These are phyloP conservation scores for Hypomontagnella submonticulosa DNA, from an alignment of 495 filamentous ascomycete species.

Conservation along the genomic window DNA sequence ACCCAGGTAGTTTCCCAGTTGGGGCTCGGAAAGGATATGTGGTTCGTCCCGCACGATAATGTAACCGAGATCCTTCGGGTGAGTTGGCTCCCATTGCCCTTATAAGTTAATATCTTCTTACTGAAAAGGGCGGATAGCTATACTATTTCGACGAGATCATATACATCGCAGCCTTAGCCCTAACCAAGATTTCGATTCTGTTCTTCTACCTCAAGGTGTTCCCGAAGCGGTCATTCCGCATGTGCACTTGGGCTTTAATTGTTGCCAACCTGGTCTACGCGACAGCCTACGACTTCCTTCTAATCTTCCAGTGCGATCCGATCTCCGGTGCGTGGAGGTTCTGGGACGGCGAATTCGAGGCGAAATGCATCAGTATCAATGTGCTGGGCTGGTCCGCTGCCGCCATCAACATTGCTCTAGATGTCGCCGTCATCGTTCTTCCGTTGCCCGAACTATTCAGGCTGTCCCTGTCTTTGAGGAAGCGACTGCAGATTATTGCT, in stretches of 20 bases:
- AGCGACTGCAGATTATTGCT: slow-evolving; percentile 52
- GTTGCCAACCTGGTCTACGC: slow-evolving; percentile 47
- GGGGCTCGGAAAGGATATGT: slow-evolving; percentile 45
- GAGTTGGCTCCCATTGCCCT: slow-evolving; percentile 3
- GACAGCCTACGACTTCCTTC: slow-evolving; percentile 48
- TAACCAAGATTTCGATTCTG: slow-evolving; percentile 63
- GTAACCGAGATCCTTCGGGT: slow-evolving; percentile 43
- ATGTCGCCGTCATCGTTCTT: slow-evolving; percentile 55
- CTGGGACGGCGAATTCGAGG: slow-evolving; percentile 50
- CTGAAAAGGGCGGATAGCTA: slow-evolving; percentile 40
- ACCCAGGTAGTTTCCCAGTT: slow-evolving; percentile 16
- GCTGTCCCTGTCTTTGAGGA: slow-evolving; percentile 48
- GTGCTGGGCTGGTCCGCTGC: slow-evolving; percentile 48
- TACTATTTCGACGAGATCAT: slow-evolving; percentile 54
- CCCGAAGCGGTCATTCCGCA: slow-evolving; percentile 54
- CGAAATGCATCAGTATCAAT: slow-evolving; percentile 53
- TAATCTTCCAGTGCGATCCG: slow-evolving; percentile 57
- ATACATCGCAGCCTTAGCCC: slow-evolving; percentile 53
- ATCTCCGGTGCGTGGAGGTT: slow-evolving; percentile 52
- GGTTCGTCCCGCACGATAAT: slow-evolving; percentile 45
- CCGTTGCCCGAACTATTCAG: slow-evolving; percentile 51
- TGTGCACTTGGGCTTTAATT: slow-evolving; percentile 50
- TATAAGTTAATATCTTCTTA: neutral
- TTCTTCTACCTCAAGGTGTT: slow-evolving; percentile 65
- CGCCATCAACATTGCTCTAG: slow-evolving; percentile 52